Evolutionary conservation across 331 rosid species (phyloP).

Genomic region (Malus hybrid): DNA sequence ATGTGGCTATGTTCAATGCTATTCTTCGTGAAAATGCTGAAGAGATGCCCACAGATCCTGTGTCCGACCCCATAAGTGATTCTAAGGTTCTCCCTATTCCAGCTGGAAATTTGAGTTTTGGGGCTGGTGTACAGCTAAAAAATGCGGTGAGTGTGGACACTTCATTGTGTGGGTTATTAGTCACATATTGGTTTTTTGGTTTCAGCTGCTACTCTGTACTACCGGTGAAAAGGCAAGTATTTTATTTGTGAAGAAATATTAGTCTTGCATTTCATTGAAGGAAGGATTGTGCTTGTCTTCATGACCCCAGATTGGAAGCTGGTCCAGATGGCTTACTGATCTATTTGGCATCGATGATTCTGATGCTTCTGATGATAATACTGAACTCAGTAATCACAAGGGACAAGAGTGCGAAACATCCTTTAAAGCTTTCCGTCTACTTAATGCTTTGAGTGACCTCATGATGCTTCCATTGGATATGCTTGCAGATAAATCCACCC

Average conservation of each 20-base stretch:
- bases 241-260: constrained; percentile 10
- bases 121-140: constrained; percentile 90
- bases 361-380: constrained; percentile 36
- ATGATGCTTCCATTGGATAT: constrained; percentile 85
- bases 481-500: constrained; percentile 57
- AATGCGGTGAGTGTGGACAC: constrained; percentile 55
- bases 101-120: constrained; percentile 79
- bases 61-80: constrained; percentile 89
- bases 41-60: constrained; percentile 93
- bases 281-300: constrained; percentile 8
- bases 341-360: constrained; percentile 68
- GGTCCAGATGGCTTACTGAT: constrained; percentile 88
- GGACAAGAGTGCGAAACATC: constrained; percentile 33
- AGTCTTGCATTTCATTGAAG: constrained; percentile 9
- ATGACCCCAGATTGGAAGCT: constrained; percentile 65
- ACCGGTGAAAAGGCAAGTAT: not conserved
- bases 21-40: constrained; percentile 86
- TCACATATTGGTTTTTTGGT: not conserved
- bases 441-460: constrained; percentile 72
- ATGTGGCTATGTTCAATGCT: constrained; percentile 94
- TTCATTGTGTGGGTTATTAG: not conserved
- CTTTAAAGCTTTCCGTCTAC: constrained; percentile 69
- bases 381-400: constrained; percentile 29
- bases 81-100: constrained; percentile 83
- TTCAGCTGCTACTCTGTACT: too few relatives aligned